A percentile compares a stretch with the other conserved stretches of the same genome.
Evolutionary conservation across 345 rosid species (phyloP).

Genomic region (Diplotaxis tenuifolia): DNA sequence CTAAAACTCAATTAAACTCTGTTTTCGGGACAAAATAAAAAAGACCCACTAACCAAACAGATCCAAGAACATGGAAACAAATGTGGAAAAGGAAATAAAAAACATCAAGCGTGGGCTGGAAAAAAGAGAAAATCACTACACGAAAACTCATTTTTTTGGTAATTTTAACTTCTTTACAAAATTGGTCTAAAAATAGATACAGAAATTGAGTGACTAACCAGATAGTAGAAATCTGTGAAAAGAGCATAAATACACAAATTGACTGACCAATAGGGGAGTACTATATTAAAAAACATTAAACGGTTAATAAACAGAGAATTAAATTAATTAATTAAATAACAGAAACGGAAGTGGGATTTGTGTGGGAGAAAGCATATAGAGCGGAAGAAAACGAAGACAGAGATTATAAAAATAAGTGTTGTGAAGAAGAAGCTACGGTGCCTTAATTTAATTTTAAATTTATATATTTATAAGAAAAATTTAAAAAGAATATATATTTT

Average conservation of each 20-base stretch:
- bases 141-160: background rate
- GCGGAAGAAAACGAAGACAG: constrained; percentile 31
- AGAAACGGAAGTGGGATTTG: constrained; percentile 24
- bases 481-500: background rate
- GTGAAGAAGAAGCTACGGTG: constrained; percentile 35
- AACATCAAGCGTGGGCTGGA: constrained; percentile 32
- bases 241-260: background rate
- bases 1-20: background rate
- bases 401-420: constrained; percentile 30
- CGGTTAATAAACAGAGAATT: background rate
- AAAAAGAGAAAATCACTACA: constrained; percentile 14
- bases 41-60: constrained; percentile 29
- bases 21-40: constrained; percentile 3
- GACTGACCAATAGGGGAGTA: background rate
- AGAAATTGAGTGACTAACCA: constrained; percentile 3
- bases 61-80: constrained; percentile 38
- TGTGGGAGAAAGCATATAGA: constrained; percentile 39
- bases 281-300: background rate
- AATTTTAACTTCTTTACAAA: background rate
- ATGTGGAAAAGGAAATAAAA: constrained; percentile 25
- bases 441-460: background rate
- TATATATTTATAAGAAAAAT: background rate
- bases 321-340: background rate
- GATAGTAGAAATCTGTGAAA: background rate
- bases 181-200: background rate